These are phyloP conservation scores for Zancudomyces culisetae DNA, from an alignment of 371 early-diverging fungal genomes.

Conservation along the genomic window DNA sequence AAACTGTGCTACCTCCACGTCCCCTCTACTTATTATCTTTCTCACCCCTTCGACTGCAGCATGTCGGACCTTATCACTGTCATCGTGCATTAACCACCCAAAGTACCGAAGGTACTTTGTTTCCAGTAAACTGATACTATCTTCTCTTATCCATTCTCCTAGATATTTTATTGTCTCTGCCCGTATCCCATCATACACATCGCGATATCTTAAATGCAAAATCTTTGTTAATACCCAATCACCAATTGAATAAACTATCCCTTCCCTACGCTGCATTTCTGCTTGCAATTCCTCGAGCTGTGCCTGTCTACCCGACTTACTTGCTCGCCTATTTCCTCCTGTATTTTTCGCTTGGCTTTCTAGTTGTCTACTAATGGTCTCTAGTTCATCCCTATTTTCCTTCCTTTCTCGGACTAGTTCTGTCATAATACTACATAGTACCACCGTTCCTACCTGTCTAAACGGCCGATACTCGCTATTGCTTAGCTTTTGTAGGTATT, in stretches of 20 bases:
- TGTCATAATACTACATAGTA: constrained; percentile 37
- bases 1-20: constrained; percentile 26
- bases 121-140: constrained; percentile 49
- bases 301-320: constrained; percentile 15
- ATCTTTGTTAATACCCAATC: constrained; percentile 50
- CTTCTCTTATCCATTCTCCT: constrained; percentile 49
- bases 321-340: not conserved
- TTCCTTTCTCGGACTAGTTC: constrained; percentile 42
- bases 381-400: constrained; percentile 30
- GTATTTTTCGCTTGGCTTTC: constrained; percentile 18
- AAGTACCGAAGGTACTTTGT: constrained; percentile 55
- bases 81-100: constrained; percentile 76
- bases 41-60: constrained; percentile 14
- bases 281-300: constrained; percentile 26
- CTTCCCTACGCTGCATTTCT: constrained; percentile 21
- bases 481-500: constrained; percentile 32
- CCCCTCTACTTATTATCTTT: constrained; percentile 12
- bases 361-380: constrained; percentile 44
- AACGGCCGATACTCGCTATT: constrained; percentile 68
- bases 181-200: constrained; percentile 69
- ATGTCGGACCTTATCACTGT: constrained; percentile 26
- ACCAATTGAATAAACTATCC: constrained; percentile 25
- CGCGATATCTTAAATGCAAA: constrained; percentile 75
- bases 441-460: constrained; percentile 65
- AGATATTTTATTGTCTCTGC: constrained; percentile 59